phyloP scores from a whole-genome alignment of 257 asterid genomes.

The Galeopsis tetrahit region DNA sequence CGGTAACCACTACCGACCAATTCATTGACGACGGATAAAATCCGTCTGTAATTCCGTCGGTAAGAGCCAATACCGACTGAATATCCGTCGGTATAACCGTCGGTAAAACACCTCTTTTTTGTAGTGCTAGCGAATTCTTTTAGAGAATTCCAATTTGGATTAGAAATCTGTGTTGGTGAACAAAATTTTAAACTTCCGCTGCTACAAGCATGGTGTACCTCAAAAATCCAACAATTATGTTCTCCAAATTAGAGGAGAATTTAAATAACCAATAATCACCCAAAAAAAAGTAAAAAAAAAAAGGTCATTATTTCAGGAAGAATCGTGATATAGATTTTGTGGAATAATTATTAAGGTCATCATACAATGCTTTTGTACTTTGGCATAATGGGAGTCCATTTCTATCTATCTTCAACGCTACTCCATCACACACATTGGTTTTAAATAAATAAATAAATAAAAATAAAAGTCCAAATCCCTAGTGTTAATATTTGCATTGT shows the following conservation, averaged over 20 bases:
- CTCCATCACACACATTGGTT: slow-evolving; percentile 29
- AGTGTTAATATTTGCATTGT: slow-evolving; percentile 15
- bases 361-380: background rate
- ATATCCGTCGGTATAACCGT: no score
- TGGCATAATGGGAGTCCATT: background rate
- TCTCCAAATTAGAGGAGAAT: background rate
- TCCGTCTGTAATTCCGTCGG: no score
- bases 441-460: slow-evolving; percentile 1
- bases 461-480: background rate
- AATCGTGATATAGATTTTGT: background rate
- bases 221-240: no score
- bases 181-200: no score
- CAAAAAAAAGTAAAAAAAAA: background rate
- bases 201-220: no score
- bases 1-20: no score
- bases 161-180: no score
- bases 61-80: no score
- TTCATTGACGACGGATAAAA: no score
- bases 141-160: no score
- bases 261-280: background rate
- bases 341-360: slow-evolving; percentile 1
- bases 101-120: no score
- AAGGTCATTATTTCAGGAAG: slow-evolving; percentile 4
- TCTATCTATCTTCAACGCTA: slow-evolving; percentile 41
- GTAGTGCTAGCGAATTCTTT: no score